Evolutionary conservation across 2,329 filamentous ascomycete species (phyloP).

Genomic region (Davidsoniella neocaledoniae): DNA sequence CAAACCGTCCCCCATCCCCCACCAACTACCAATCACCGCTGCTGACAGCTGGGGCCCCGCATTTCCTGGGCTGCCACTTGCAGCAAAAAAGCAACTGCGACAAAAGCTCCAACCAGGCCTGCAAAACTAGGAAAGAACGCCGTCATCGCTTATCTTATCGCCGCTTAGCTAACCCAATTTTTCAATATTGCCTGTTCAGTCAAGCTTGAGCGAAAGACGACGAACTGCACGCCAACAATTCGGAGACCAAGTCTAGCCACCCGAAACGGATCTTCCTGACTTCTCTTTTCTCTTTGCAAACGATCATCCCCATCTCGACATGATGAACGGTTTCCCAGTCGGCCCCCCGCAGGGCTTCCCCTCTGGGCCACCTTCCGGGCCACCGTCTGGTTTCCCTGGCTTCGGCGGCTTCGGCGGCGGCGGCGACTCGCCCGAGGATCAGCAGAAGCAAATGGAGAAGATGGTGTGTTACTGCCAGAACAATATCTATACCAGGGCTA

Average conservation of each 20-base stretch:
- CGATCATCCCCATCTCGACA: not conserved
- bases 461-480: constrained; percentile 7
- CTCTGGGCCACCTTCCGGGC: constrained; percentile 1
- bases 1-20: not conserved
- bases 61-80: not conserved
- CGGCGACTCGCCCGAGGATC: constrained; percentile 11
- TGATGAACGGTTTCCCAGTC: constrained; percentile 1
- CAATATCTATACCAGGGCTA: too few relatives aligned
- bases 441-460: constrained; percentile 14
- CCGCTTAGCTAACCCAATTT: too few relatives aligned
- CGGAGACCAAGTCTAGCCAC: too few relatives aligned
- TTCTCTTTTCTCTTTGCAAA: not conserved
- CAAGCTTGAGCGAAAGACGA: too few relatives aligned
- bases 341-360: too few relatives aligned
- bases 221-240: too few relatives aligned
- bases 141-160: too few relatives aligned
- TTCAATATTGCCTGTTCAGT: not conserved
- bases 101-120: too few relatives aligned
- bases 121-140: too few relatives aligned
- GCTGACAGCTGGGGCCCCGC: not conserved
- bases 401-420: constrained; percentile 1
- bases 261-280: too few relatives aligned
- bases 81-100: too few relatives aligned
- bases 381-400: constrained; percentile 4
- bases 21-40: not conserved